Percentiles rank a stretch among this genome's conserved stretches.
Evolutionary conservation across 208 protist species (phyloP).

Genomic region (Blechomonas ayalai): DNA sequence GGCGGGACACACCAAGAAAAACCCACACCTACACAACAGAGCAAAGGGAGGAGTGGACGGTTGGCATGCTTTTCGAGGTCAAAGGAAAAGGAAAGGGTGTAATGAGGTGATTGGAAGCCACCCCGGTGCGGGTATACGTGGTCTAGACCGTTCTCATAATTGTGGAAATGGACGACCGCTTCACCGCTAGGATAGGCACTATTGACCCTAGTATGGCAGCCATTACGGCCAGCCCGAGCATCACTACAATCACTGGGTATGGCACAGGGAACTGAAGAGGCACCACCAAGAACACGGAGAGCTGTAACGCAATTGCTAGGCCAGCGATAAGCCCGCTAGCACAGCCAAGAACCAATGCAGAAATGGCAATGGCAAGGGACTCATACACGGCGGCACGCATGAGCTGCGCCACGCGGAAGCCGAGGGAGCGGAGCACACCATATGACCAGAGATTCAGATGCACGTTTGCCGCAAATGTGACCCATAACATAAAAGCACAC

Average conservation of each 20-base stretch:
- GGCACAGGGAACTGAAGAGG: constrained; percentile 89
- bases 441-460: constrained; percentile 92
- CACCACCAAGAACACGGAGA: constrained; percentile 82
- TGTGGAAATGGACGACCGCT: constrained; percentile 61
- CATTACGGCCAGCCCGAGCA: constrained; percentile 67
- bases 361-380: constrained; percentile 87
- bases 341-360: constrained; percentile 80
- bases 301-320: constrained; percentile 78
- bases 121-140: background rate
- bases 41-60: no score
- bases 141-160: constrained; percentile 40
- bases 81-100: constrained; percentile 10
- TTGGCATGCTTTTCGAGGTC: background rate
- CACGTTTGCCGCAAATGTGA: constrained; percentile 94
- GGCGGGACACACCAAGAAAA: no score
- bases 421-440: constrained; percentile 91
- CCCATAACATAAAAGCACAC: constrained; percentile 94
- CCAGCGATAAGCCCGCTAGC: constrained; percentile 68
- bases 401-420: constrained; percentile 77
- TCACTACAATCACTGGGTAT: constrained; percentile 64
- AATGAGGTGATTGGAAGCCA: constrained; percentile 1
- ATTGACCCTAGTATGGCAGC: constrained; percentile 84
- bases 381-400: constrained; percentile 92
- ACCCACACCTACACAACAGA: no score
- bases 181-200: constrained; percentile 65